Evolutionary conservation across 306 rosid species (phyloP).

Genomic region (Vicia faba): DNA sequence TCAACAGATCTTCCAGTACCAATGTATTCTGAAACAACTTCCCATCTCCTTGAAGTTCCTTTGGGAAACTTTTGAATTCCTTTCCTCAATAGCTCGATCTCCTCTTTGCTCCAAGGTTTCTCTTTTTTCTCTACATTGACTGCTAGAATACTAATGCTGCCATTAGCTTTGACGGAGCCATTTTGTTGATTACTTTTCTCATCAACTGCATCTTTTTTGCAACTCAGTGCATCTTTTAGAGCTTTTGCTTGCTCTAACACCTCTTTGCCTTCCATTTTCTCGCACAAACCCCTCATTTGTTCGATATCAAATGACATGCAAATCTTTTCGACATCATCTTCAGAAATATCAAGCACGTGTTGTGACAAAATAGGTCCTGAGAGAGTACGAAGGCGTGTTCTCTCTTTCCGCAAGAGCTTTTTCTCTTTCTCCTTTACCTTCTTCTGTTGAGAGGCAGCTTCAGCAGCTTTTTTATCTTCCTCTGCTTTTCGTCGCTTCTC

Average conservation of each 20-base stretch:
- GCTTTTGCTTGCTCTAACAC: conserved; percentile 57
- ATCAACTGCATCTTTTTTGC: conserved; percentile 44
- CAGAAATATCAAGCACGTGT: conserved; percentile 53
- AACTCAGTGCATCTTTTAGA: conserved; percentile 56
- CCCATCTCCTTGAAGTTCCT: too few species aligned
- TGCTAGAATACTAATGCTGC: conserved; percentile 35
- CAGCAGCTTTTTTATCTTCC: conserved; percentile 80
- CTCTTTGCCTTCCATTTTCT: conserved; percentile 65
- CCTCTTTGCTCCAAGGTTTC: conserved; percentile 90
- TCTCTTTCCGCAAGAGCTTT: conserved; percentile 88
- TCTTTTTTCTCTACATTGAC: conserved; percentile 75
- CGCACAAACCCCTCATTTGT: conserved; percentile 69
- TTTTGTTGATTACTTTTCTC: conserved; percentile 50
- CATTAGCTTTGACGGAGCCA: conserved; percentile 63
- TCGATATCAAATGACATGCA: conserved; percentile 67
- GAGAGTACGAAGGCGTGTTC: conserved; percentile 73
- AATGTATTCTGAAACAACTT: too few species aligned
- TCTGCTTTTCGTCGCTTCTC: conserved; percentile 72
- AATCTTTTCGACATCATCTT: conserved; percentile 75
- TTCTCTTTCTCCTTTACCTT: conserved; percentile 91
- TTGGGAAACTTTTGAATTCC: too few species aligned
- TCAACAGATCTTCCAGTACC: too few species aligned
- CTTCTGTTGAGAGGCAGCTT: conserved; percentile 71
- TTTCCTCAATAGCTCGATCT: conserved; percentile 62
- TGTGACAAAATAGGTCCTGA: conserved; percentile 60